These are phyloP conservation scores for Bacidia gigantensis DNA, from an alignment of 495 filamentous ascomycete genomes.

Conservation along the genomic window DNA sequence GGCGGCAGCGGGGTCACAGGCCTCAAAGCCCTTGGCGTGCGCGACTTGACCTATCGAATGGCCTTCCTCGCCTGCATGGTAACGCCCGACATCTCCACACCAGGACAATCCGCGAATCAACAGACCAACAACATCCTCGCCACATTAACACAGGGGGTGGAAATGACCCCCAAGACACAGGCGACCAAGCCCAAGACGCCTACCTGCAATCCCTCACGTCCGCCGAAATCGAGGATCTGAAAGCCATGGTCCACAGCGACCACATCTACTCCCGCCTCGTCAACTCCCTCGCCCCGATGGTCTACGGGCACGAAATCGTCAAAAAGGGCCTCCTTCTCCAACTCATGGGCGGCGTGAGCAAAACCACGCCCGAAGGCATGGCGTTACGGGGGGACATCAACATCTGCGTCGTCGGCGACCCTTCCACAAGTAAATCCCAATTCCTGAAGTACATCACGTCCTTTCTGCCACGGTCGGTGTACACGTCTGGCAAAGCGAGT, in stretches of 20 bases:
- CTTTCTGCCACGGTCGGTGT: conserved; percentile 88
- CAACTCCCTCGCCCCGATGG: conserved; percentile 90
- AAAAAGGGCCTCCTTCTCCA: conserved; percentile 95
- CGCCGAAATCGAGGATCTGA: conserved; percentile 79
- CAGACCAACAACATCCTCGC: conserved; percentile 67
- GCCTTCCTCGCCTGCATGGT: conserved; percentile 98
- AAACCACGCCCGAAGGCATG: conserved; percentile 79
- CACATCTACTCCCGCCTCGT: conserved; percentile 91
- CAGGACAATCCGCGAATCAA: conserved; percentile 50
- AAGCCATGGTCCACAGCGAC: conserved; percentile 83
- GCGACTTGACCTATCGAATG: conserved; percentile 92
- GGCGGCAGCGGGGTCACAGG: conserved; percentile 77
- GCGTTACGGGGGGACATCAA: conserved; percentile 93
- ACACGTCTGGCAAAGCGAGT: conserved; percentile 95
- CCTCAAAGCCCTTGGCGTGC: conserved; percentile 81
- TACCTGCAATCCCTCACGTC: conserved; percentile 70
- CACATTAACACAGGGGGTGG: conserved; percentile 59
- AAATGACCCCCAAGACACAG: conserved; percentile 47
- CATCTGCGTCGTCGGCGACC: conserved; percentile 96
- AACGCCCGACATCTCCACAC: conserved; percentile 73
- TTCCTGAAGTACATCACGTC: conserved; percentile 98
- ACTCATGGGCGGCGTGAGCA: conserved; percentile 82
- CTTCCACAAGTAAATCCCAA: conserved; percentile 95
- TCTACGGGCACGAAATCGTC: conserved; percentile 92
- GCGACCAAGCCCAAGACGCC: conserved; percentile 77